phyloP scores from a whole-genome alignment of 208 protist species.

The Leishmania martiniquensis region DNA sequence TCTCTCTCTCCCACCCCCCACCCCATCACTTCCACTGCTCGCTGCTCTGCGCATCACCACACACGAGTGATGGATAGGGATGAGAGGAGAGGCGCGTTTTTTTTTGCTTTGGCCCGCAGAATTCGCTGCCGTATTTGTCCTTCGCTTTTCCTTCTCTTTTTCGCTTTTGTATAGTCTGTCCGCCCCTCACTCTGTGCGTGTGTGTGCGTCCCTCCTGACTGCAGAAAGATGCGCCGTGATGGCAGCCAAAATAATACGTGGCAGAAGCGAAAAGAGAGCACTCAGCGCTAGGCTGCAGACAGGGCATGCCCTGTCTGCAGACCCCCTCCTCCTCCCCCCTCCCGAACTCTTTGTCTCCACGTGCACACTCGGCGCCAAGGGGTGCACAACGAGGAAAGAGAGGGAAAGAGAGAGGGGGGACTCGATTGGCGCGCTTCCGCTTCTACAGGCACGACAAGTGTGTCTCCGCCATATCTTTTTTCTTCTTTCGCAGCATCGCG shows the following conservation, averaged over 20 bases:
- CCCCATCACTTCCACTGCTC: no score
- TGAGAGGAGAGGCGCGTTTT: neutral
- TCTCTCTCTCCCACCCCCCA: neutral
- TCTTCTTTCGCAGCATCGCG: neutral
- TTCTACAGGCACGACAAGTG: no score
- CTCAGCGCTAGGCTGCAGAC: neutral
- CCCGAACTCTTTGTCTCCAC: neutral
- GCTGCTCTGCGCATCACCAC: neutral
- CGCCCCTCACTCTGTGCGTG: neutral
- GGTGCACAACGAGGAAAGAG: neutral
- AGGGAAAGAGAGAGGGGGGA: neutral
- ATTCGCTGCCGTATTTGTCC: no score
- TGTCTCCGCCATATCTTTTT: no score
- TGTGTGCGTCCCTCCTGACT: neutral
- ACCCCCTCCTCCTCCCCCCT: neutral
- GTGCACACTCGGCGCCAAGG: no score
- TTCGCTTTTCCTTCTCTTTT: neutral
- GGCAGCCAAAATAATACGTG: neutral
- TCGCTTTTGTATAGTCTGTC: neutral
- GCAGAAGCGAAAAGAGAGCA: neutral
- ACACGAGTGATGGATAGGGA: neutral
- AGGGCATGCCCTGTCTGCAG: neutral
- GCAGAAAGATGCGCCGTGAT: neutral
- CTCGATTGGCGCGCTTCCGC: neutral
- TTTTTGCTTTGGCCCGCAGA: neutral